A percentile compares a stretch with the other conserved stretches of the same genome.
Conservation (phyloP, 441 rosid genomes). For the Adansonia gregorii region DNA sequence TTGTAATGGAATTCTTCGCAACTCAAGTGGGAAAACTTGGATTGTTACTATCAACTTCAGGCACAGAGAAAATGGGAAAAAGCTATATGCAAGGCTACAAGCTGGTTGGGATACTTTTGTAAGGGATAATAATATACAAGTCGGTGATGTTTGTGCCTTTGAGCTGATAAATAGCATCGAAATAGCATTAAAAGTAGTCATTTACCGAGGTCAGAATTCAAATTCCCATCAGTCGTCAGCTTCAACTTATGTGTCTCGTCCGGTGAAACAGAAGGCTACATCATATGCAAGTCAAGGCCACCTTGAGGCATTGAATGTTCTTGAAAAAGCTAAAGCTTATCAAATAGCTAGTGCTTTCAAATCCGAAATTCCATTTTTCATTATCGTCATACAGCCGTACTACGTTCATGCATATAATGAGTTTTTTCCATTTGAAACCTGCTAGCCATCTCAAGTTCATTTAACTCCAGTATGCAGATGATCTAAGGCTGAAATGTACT, state of each 20-base stretch:
- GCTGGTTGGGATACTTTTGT: conserved; percentile 20
- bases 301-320: neutral
- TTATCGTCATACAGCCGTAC: conserved; percentile 10
- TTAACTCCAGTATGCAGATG: neutral
- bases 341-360: conserved; percentile 18
- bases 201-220: neutral
- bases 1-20: conserved; percentile 2
- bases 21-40: conserved; percentile 24
- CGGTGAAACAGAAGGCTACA: neutral
- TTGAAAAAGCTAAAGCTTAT: conserved; percentile 9
- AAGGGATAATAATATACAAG: conserved; percentile 17
- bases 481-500: neutral
- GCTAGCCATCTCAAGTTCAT: neutral
- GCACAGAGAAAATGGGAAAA: too few species aligned
- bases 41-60: neutral
- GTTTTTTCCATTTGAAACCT: neutral
- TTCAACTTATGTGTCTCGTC: neutral
- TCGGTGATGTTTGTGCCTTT: conserved; percentile 23
- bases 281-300: neutral
- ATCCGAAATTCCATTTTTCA: conserved; percentile 26
- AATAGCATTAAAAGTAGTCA: conserved; percentile 10
- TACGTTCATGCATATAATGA: neutral
- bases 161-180: conserved; percentile 20
- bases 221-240: neutral
- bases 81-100: neutral